Evolutionary conservation across 75 land plant genomes (phyloP).

Genomic region (Picea sitchensis): DNA sequence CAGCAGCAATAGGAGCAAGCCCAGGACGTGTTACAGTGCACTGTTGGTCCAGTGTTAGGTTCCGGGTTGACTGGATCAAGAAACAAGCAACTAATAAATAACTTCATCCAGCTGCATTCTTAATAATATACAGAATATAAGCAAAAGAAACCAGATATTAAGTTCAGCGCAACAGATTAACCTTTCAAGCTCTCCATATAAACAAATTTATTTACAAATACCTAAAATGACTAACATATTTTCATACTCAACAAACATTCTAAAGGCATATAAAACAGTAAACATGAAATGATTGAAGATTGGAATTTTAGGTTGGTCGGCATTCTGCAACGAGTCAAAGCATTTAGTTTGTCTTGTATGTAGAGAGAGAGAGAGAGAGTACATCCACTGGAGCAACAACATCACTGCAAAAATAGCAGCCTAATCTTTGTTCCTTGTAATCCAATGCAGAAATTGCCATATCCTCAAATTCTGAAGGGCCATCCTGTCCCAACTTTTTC

Average conservation of each 20-base stretch:
- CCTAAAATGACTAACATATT: background rate
- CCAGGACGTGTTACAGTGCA: slow-evolving; percentile 99
- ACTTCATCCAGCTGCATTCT: background rate
- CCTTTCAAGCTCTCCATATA: slow-evolving; percentile 3
- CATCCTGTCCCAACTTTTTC: slow-evolving; percentile 13
- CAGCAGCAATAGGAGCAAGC: slow-evolving; percentile 94
- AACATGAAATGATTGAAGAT: background rate
- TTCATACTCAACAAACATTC: background rate
- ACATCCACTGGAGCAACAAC: slow-evolving; percentile 98
- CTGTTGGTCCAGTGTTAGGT: slow-evolving; percentile 97
- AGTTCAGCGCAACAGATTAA: background rate
- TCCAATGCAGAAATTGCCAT: slow-evolving; percentile 16
- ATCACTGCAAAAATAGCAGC: slow-evolving; percentile 99
- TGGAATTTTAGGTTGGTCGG: background rate
- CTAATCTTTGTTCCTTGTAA: slow-evolving; percentile 43
- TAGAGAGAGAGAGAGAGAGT: slow-evolving; percentile 10
- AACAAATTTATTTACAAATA: background rate
- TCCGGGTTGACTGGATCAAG: slow-evolving; percentile 84
- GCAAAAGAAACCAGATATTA: background rate
- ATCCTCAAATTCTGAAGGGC: slow-evolving; percentile 13
- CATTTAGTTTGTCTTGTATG: no score
- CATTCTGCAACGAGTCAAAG: no score
- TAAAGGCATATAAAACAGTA: background rate
- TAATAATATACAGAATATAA: background rate
- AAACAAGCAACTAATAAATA: background rate